Evolutionary conservation across 2,329 filamentous ascomycete genomes (phyloP).

Genomic region (Hypoxylon sp.): DNA sequence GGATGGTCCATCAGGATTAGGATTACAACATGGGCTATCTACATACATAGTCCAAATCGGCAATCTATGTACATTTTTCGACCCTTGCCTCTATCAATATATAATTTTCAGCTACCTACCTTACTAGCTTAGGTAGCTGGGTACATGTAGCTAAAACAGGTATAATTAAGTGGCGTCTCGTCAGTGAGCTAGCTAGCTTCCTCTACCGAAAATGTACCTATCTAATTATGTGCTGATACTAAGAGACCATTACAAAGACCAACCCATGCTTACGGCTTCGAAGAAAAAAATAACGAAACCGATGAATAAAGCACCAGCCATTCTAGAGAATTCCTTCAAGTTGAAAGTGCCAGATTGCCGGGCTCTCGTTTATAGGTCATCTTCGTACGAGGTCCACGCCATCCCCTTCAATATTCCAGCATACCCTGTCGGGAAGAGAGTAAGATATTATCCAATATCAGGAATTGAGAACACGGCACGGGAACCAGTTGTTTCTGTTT

Average conservation of each 20-base stretch:
- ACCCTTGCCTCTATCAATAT: background rate
- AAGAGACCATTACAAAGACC: slow-evolving; percentile 11
- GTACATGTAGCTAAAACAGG: background rate
- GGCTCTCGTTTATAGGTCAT: slow-evolving; percentile 1
- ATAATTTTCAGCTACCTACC: background rate
- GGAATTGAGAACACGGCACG: background rate
- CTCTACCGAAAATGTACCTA: background rate
- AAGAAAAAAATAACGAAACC: slow-evolving; percentile 13
- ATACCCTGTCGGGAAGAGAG: background rate
- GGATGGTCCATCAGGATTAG: slow-evolving; percentile 29
- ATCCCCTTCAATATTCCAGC: background rate
- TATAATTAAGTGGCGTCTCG: slow-evolving; percentile 4
- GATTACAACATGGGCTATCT: slow-evolving; percentile 24
- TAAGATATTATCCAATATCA: slow-evolving; percentile 5
- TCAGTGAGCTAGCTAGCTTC: background rate
- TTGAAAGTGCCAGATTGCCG: background rate
- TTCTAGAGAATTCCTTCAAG: slow-evolving; percentile 11
- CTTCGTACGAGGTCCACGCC: slow-evolving; percentile 2
- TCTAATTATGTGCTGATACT: no score
- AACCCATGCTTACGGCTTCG: background rate
- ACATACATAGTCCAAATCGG: slow-evolving; percentile 15
- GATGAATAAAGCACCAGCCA: slow-evolving; percentile 28
- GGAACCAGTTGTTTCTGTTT: slow-evolving; percentile 13
- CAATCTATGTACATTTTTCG: slow-evolving; percentile 25
- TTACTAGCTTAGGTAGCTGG: background rate